Conservation (phyloP, 495 filamentous ascomycete species). For the Xylaria nigripes region DNA sequence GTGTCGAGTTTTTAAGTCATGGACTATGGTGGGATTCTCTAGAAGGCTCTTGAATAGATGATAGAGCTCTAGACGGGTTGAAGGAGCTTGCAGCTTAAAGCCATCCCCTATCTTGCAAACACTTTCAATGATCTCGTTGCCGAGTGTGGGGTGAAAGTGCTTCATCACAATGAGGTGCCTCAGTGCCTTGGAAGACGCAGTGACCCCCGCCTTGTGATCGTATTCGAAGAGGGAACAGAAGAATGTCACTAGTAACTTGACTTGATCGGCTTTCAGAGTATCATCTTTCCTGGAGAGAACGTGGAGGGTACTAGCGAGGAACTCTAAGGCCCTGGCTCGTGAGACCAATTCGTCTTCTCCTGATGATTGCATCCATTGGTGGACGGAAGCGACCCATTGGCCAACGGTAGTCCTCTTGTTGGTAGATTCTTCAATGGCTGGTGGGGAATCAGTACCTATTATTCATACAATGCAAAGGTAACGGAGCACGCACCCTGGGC, state of each 20-base stretch:
- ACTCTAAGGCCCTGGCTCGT: conserved; percentile 37
- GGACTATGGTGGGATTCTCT: conserved; percentile 26
- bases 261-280: conserved; percentile 34
- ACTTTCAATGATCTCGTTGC: conserved; percentile 32
- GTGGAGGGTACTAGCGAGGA: conserved; percentile 39
- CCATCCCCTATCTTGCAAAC: conserved; percentile 39
- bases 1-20: conserved; percentile 35
- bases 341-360: conserved; percentile 36
- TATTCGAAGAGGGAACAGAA: conserved; percentile 43
- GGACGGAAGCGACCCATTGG: conserved; percentile 42
- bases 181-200: conserved; percentile 40
- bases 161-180: conserved; percentile 36
- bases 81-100: conserved; percentile 37
- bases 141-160: conserved; percentile 36
- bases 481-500: conserved; percentile 28
- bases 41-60: conserved; percentile 37
- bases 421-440: conserved; percentile 36
- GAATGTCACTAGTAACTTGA: conserved; percentile 37
- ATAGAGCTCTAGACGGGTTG: conserved; percentile 41
- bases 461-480: neutral
- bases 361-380: conserved; percentile 38
- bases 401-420: conserved; percentile 35
- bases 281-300: conserved; percentile 26
- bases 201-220: conserved; percentile 43
- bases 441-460: conserved; percentile 5